Percentiles rank a stretch among this genome's conserved stretches.
Evolutionary conservation across 2,329 filamentous ascomycete genomes (phyloP).

Genomic region (Calonectria pauciramosa): DNA sequence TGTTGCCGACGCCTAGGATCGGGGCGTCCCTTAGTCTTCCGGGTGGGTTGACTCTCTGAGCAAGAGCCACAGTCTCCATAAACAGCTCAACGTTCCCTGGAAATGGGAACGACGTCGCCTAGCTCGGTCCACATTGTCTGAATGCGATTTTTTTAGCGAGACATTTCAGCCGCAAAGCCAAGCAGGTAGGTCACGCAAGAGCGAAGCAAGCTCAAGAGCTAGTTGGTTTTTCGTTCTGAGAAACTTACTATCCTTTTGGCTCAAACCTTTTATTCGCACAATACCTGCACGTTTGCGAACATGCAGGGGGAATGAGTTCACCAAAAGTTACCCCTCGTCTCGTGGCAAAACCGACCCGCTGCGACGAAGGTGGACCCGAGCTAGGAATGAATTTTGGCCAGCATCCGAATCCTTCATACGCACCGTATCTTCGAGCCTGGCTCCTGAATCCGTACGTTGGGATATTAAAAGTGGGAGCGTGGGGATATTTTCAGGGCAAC

Average conservation of each 20-base stretch:
- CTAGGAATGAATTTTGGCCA: neutral
- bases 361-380: neutral
- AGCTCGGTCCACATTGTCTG: neutral
- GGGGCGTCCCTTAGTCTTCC: neutral
- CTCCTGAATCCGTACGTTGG: neutral
- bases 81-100: neutral
- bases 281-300: neutral
- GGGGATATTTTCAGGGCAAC: neutral
- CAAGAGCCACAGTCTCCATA: neutral
- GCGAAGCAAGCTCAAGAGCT: neutral
- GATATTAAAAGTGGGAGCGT: neutral
- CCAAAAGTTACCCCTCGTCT: neutral
- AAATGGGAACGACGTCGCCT: neutral
- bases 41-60: neutral
- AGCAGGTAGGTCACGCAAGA: neutral
- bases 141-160: neutral
- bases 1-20: neutral
- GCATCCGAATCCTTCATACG: neutral
- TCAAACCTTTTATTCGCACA: accelerated
- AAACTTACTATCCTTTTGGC: neutral
- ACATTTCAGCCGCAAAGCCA: neutral
- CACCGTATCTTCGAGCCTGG: neutral
- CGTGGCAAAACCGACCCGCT: neutral
- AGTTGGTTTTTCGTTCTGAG: neutral
- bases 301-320: neutral